A percentile compares a stretch with the other conserved stretches of the same genome.
These are phyloP conservation scores for Talaromyces sp. DNA, from an alignment of 2,329 filamentous ascomycete species.

Conservation along the genomic window DNA sequence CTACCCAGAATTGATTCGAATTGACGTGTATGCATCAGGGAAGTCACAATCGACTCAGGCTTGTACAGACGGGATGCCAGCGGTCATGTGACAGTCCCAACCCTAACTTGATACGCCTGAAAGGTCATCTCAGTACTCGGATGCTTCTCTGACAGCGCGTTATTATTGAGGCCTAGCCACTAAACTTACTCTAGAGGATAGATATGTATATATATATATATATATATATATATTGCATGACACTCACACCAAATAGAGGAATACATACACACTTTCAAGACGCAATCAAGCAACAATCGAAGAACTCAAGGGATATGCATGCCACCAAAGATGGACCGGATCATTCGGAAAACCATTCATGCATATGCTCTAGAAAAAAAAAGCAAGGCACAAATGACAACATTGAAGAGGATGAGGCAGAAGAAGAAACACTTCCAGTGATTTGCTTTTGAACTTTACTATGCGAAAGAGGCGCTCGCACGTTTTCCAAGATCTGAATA, in stretches of 20 bases:
- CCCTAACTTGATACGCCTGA: neutral
- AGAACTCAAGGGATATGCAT: constrained; percentile 1
- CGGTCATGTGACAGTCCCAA: neutral
- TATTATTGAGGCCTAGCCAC: too few relatives aligned
- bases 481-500: neutral
- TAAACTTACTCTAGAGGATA: too few relatives aligned
- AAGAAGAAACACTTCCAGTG: neutral
- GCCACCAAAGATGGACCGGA: neutral
- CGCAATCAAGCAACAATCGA: neutral
- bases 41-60: too few relatives aligned
- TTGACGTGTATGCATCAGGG: too few relatives aligned
- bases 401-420: neutral
- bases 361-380: constrained; percentile 8
- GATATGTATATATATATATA: too few relatives aligned
- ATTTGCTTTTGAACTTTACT: neutral
- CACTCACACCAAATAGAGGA: neutral
- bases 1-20: too few relatives aligned
- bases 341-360: constrained; percentile 5
- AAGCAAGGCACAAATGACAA: neutral
- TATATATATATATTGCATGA: neutral
- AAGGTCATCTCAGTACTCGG: neutral
- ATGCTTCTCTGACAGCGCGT: too few relatives aligned
- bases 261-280: neutral
- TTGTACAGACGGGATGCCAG: neutral
- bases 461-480: constrained; percentile 2